Base-by-base conservation (phyloP, 768 basidiomycete species). In the Dictyophora rubrovolvata region DNA sequence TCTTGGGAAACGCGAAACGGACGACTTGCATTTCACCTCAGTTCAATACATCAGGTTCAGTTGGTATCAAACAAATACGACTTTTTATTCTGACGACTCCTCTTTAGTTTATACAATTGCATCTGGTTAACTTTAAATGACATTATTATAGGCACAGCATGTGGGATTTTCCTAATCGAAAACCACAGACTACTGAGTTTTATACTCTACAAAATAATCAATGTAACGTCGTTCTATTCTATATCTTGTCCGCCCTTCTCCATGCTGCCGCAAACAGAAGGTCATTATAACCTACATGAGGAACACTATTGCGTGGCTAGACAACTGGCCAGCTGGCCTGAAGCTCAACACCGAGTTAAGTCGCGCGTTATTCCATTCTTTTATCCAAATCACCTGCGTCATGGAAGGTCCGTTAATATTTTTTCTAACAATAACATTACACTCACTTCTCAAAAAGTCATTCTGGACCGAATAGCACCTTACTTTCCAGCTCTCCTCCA, bases 321-420 rank as follows among this genome's bases (percentile, higher is more conserved):
- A 96, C 68, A 83, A 87, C 61, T 98, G 95, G 95, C 95, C 95
- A 0, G 93, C 86, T 1, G 95, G 96, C 0, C 73, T 99, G 46
- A 99, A 99, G 71, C 83, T 99, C 55, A 98, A 98, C 66, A 90
- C 91, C 0, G 90, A 97, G 64, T 78, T 99, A n/a, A 90, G 91
- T 64, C 75, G 77, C 22, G 87, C 96, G 68, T 87, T 91, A 65
- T 82, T 85, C n/a, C 78, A 83, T 60, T 77, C 80, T 0, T 85
- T 96, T 53, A 74, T 85, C 2, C 78, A 77, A 22, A 62, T 89
- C 14, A 79, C 90, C 16, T 75, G 75, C 0, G 65, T 79, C 1
- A 97, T 92, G 91, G 82, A 78, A 5, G 72, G 93, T 93, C 59
- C 51, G 87, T 76, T 35, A 17, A n/a, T n/a, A 47, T 16, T 49